phyloP scores from a whole-genome alignment of 1,139 yeast genomes.

The Candida sanyaensis region DNA sequence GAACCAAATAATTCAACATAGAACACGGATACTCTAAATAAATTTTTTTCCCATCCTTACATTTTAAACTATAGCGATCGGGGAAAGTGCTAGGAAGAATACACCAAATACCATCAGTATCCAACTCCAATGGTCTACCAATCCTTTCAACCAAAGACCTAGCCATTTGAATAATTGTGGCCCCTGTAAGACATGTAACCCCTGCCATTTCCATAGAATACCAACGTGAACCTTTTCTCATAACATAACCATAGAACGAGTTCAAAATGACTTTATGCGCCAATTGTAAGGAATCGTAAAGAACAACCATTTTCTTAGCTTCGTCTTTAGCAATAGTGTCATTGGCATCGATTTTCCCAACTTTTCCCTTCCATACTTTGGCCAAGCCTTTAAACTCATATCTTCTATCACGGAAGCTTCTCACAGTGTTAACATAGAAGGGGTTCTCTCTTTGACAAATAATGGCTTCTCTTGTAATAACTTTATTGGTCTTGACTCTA shows the following conservation, averaged over 20 bases:
- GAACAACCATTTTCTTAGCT: constrained; percentile 89
- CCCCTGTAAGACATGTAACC: constrained; percentile 96
- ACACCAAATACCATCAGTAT: constrained; percentile 99
- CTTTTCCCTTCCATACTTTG: constrained; percentile 91
- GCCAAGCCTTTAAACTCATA: constrained; percentile 94
- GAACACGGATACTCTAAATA: constrained; percentile 92
- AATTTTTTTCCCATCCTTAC: constrained; percentile 77
- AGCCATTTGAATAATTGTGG: constrained; percentile 97
- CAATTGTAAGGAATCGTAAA: constrained; percentile 91
- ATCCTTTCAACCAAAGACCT: constrained; percentile 88
- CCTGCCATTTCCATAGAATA: constrained; percentile 99
- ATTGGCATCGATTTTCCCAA: constrained; percentile 48
- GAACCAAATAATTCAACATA: constrained; percentile 93
- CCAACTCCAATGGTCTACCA: constrained; percentile 94
- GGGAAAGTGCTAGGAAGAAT: constrained; percentile 92
- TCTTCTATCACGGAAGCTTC: constrained; percentile 93
- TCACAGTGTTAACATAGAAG: constrained; percentile 91
- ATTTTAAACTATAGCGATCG: constrained; percentile 72
- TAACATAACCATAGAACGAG: constrained; percentile 96
- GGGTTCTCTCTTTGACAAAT: constrained; percentile 98
- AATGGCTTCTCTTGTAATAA: constrained; percentile 87
- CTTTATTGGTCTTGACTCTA: constrained; percentile 77
- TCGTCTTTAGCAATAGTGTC: constrained; percentile 72
- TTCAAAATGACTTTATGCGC: constrained; percentile 97
- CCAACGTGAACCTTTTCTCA: constrained; percentile 99